Evolutionary conservation across 768 basidiomycete species (phyloP).

Genomic region (Leccinum pellstonianum): DNA sequence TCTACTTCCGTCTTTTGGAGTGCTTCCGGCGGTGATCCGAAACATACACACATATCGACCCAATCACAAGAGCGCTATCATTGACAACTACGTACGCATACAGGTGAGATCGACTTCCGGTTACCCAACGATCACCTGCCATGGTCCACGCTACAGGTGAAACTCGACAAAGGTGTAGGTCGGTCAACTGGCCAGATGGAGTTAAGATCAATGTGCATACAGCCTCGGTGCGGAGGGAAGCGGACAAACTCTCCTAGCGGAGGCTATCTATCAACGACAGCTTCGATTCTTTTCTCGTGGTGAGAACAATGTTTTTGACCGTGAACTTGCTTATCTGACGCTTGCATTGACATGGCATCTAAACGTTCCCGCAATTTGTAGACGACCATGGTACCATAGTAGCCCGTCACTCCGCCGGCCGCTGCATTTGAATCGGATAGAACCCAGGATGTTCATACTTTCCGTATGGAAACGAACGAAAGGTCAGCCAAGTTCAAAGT

Average conservation of each 20-base stretch:
- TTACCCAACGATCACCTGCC: neutral
- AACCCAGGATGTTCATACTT: neutral
- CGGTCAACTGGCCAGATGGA: neutral
- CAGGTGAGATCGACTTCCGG: neutral
- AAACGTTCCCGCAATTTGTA: neutral
- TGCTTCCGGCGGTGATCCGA: neutral
- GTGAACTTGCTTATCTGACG: neutral
- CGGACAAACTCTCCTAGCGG: neutral
- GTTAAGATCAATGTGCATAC: neutral
- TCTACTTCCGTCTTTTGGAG: neutral
- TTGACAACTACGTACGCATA: neutral
- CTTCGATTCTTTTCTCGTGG: neutral
- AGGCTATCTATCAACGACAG: neutral
- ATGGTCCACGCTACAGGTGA: neutral
- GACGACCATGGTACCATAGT: neutral
- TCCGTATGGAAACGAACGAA: neutral
- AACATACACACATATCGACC: neutral
- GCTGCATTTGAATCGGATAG: neutral
- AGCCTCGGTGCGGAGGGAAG: neutral
- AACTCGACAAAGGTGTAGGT: neutral
- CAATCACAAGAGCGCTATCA: neutral
- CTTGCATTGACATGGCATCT: neutral
- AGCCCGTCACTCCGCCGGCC: neutral
- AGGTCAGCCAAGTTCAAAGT: neutral
- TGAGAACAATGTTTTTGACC: neutral